Percentiles rank a stretch among this genome's conserved stretches.
Evolutionary conservation across 2,329 filamentous ascomycete genomes (phyloP).

Genomic region (Pestalotiopsis sp.): DNA sequence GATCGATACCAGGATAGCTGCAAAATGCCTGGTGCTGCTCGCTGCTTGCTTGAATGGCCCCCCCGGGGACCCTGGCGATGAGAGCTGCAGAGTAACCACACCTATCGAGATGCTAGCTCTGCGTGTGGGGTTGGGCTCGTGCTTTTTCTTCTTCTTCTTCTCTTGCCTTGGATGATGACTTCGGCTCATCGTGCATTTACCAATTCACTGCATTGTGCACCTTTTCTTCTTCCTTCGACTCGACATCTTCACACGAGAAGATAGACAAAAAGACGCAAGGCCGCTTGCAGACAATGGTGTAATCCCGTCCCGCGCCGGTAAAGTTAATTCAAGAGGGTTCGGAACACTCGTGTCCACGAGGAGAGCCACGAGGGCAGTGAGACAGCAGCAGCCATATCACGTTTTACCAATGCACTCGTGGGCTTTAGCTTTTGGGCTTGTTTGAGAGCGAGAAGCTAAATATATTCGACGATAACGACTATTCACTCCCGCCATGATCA

Average conservation of each 20-base stretch:
- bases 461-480: background rate
- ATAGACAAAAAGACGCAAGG: background rate
- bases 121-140: slow-evolving; percentile 18
- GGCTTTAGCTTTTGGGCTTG: background rate
- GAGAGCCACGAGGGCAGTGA: background rate
- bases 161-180: background rate
- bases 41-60: background rate
- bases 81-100: slow-evolving; percentile 8
- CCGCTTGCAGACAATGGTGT: background rate
- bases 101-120: slow-evolving; percentile 1
- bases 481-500: background rate
- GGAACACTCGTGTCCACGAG: background rate
- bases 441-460: background rate
- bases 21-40: background rate
- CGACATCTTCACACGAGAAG: background rate
- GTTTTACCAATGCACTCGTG: background rate
- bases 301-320: background rate
- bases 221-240: background rate
- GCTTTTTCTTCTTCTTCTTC: slow-evolving; percentile 17
- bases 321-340: background rate
- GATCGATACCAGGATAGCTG: slow-evolving; percentile 16
- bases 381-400: background rate
- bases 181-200: slow-evolving; percentile 23
- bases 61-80: slow-evolving; percentile 6
- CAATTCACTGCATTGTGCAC: background rate